Evolutionary conservation across 2,329 filamentous ascomycete genomes (phyloP), one percentile per base, ranked within the genome.

Genomic region (Nothophaeocryptopus gaeumannii): DNA sequence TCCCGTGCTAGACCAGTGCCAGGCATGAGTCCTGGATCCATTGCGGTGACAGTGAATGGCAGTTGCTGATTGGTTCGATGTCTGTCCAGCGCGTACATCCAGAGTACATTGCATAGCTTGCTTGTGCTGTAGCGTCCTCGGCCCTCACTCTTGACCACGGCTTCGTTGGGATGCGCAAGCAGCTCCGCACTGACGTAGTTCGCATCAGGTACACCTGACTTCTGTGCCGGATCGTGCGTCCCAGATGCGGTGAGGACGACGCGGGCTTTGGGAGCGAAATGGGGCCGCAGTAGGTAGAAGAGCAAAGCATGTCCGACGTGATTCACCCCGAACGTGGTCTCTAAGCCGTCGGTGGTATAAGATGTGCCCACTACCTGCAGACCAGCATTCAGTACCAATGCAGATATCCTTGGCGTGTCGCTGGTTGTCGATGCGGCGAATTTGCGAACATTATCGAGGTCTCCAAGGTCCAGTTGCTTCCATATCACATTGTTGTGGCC

Each of bases 11-110:
- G 59, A 0, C 69, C 71, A 5, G 74, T 75, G 0, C 73, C 74
- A 0, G 74, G 74, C 74, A 78, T 76, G 7, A 77, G 63, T 1
- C 75, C 75, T 1, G 76, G 77, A 56, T 78, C 71, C 34, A 77
- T 70, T 1, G 72, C 68, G 4, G 55, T 68, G 2, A 76, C 72
- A 1, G 72, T 73, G 59, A 60, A 50, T 56, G 67, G 9, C 53
- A 54, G 20, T 39, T 55, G 46, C n/a, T 30, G 31, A 15, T 63
- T 50, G 7, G 55, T 33, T 2, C 78, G 59, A 1, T 67, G 70
- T 2, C 67, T 59, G 11, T 70, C 56, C 10, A 79, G 62, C 0
- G 73, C 74, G 51, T 78, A 77, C 12, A 65, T 66, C 71, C 74
- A 80, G 13, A 79, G 50, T 0, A 78, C 53, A 59, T 79, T 79